Conservation (phyloP, 371 early-diverging fungal species). For the Apophysomyces variabilis region DNA sequence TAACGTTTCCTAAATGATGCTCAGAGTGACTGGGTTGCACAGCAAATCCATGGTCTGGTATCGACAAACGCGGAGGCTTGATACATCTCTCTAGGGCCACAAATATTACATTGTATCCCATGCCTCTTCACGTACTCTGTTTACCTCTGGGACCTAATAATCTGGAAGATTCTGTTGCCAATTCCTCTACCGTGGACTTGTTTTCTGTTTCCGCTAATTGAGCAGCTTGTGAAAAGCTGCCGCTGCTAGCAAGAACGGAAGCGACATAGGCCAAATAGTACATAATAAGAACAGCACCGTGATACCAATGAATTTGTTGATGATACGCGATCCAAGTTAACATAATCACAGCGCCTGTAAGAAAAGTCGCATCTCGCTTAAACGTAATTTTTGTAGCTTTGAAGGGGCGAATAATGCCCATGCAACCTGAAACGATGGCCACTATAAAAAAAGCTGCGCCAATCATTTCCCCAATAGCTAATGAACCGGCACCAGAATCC, state of each 20-base stretch:
- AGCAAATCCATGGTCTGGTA: constrained; percentile 35
- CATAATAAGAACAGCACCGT: constrained; percentile 56
- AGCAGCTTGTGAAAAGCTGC: constrained; percentile 20
- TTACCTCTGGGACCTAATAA: not conserved
- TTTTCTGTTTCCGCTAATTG: constrained; percentile 8
- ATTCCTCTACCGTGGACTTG: constrained; percentile 1
- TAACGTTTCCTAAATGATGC: constrained; percentile 39
- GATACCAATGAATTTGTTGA: constrained; percentile 62
- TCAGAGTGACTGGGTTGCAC: constrained; percentile 21
- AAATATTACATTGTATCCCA: not conserved
- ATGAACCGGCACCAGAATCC: constrained; percentile 69
- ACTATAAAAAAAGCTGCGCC: constrained; percentile 82
- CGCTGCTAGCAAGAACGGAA: constrained; percentile 52
- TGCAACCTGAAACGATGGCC: constrained; percentile 74
- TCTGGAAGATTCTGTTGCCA: constrained; percentile 1
- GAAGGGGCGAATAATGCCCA: constrained; percentile 73
- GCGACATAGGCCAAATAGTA: constrained; percentile 64
- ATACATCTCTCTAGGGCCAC: constrained; percentile 9
- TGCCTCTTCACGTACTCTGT: not conserved
- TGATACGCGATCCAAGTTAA: constrained; percentile 65
- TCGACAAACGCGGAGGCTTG: constrained; percentile 31
- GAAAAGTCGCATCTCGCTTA: constrained; percentile 74
- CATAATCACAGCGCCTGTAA: constrained; percentile 69
- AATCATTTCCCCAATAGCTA: constrained; percentile 83
- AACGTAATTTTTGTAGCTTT: constrained; percentile 66